Percentiles rank a stretch among this genome's conserved stretches.
Evolutionary conservation across 805 yeast genomes (phyloP).

Genomic region (Dipodascus albidus): DNA sequence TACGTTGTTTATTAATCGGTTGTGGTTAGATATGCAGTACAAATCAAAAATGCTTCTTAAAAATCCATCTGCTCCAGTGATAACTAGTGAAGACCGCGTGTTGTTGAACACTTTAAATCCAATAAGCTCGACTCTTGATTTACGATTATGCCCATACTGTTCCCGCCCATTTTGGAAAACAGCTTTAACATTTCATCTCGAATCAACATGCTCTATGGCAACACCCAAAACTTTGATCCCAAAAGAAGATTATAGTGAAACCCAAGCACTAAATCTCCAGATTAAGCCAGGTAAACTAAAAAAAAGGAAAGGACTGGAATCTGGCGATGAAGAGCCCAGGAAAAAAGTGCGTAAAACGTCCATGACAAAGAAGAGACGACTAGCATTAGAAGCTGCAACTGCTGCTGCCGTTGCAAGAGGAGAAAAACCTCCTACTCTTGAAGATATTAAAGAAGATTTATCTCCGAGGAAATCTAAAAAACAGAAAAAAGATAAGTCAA

Average conservation of each 20-base stretch:
- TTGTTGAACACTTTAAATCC: constrained; percentile 18
- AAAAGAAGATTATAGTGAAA: constrained; percentile 1
- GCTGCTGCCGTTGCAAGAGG: neutral
- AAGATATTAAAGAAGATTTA: neutral
- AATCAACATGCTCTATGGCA: constrained; percentile 7
- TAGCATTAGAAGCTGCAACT: constrained; percentile 2
- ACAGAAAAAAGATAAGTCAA: constrained; percentile 11
- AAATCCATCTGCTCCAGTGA: constrained; percentile 6
- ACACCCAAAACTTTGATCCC: neutral
- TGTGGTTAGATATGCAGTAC: neutral
- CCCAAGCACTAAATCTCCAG: neutral
- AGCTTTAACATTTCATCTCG: constrained; percentile 16
- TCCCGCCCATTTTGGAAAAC: constrained; percentile 19
- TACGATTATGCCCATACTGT: constrained; percentile 21
- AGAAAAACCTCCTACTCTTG: neutral
- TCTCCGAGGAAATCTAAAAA: neutral
- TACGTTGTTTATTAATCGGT: neutral
- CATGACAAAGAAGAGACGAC: neutral
- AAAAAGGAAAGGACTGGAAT: neutral
- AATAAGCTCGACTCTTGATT: constrained; percentile 17
- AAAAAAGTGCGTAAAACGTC: constrained; percentile 1
- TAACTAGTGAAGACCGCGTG: constrained; percentile 14
- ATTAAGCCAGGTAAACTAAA: neutral
- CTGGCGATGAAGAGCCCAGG: constrained; percentile 5
- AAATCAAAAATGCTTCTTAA: neutral